A percentile compares a stretch with the other conserved stretches of the same genome.
phyloP scores from a whole-genome alignment of 2,329 filamentous ascomycete genomes.

The Claviceps citrina region DNA sequence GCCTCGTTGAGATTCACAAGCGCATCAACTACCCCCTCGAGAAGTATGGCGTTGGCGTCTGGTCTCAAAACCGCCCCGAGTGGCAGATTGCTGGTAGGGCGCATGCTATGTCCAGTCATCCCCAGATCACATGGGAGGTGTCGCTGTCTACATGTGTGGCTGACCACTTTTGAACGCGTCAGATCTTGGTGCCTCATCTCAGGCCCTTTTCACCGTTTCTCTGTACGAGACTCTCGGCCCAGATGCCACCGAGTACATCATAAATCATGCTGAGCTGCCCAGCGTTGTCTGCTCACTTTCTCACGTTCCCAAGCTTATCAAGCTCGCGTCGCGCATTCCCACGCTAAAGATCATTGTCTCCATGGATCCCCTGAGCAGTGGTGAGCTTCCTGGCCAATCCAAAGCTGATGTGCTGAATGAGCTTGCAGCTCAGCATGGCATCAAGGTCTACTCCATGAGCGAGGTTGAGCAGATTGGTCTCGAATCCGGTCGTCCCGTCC shows the following conservation, averaged over 20 bases:
- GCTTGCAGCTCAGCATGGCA: slow-evolving; percentile 57
- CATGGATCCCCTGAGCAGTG: slow-evolving; percentile 66
- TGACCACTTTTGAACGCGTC: too few species aligned
- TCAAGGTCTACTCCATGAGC: slow-evolving; percentile 63
- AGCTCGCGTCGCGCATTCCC: slow-evolving; percentile 61
- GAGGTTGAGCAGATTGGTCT: slow-evolving; percentile 73
- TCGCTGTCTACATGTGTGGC: too few species aligned
- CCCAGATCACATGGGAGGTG: too few species aligned
- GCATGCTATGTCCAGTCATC: too few species aligned
- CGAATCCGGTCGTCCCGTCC: slow-evolving; percentile 51
- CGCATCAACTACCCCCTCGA: slow-evolving; percentile 45
- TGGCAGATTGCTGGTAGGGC: slow-evolving; percentile 69
- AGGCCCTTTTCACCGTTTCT: slow-evolving; percentile 77
- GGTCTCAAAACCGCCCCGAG: slow-evolving; percentile 74
- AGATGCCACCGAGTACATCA: slow-evolving; percentile 84
- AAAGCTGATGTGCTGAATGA: slow-evolving; percentile 66
- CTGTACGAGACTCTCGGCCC: slow-evolving; percentile 93
- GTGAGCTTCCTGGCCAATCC: slow-evolving; percentile 60
- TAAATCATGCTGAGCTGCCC: slow-evolving; percentile 69
- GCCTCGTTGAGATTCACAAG: slow-evolving; percentile 68
- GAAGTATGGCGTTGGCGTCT: slow-evolving; percentile 65
- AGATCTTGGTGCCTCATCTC: slow-evolving; percentile 79
- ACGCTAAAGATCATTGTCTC: slow-evolving; percentile 76
- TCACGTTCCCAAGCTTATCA: slow-evolving; percentile 68
- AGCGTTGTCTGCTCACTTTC: slow-evolving; percentile 66